A percentile compares a stretch with the other conserved stretches of the same genome.
Evolutionary conservation across 1,284 basidiomycete species (phyloP).

Genomic region (Cryptococcus depauperatus): DNA sequence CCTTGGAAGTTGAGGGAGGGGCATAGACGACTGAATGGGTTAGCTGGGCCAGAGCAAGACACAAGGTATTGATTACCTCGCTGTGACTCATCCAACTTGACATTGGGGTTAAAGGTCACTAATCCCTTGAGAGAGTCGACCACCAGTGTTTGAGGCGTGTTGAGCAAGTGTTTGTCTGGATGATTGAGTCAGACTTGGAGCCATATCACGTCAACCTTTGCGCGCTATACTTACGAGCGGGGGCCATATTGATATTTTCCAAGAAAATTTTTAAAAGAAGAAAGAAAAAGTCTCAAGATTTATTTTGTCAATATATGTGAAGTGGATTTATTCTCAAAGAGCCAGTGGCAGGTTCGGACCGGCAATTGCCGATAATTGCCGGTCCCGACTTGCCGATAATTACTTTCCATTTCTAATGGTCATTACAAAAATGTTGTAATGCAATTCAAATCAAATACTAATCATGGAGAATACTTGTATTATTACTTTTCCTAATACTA

Average conservation of each 20-base stretch:
- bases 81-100: slow-evolving; percentile 55
- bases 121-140: slow-evolving; percentile 68
- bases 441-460: too few species aligned
- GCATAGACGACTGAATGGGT: slow-evolving; percentile 26
- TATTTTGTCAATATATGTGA: not conserved
- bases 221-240: slow-evolving; percentile 7
- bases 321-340: not conserved
- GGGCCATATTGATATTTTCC: slow-evolving; percentile 2
- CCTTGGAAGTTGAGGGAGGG: slow-evolving; percentile 48
- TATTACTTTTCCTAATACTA: too few species aligned
- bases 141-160: slow-evolving; percentile 60
- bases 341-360: too few species aligned
- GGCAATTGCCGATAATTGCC: too few species aligned
- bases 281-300: not conserved
- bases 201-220: too few species aligned
- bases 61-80: slow-evolving; percentile 14
- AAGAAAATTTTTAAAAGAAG: not conserved
- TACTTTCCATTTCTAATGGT: too few species aligned
- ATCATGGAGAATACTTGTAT: too few species aligned
- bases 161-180: slow-evolving; percentile 64
- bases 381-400: too few species aligned
- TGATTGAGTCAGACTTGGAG: too few species aligned
- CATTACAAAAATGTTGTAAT: too few species aligned
- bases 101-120: slow-evolving; percentile 59
- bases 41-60: too few species aligned